A percentile compares a stretch with the other conserved stretches of the same genome.
Conservation (phyloP, 106 monocot species). For the Posidonia australis region DNA sequence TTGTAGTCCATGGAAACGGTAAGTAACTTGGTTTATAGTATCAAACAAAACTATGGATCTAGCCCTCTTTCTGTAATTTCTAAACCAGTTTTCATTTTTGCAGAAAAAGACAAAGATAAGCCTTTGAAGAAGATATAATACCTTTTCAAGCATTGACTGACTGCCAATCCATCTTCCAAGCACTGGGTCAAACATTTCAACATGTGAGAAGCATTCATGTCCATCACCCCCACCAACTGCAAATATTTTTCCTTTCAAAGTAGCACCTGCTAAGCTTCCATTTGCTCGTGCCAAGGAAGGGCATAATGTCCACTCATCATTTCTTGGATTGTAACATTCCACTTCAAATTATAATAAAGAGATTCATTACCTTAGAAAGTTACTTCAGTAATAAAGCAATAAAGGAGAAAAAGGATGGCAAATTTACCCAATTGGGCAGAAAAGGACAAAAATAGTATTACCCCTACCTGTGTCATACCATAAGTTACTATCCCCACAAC, state of each 20-base stretch:
- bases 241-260: conserved; percentile 55
- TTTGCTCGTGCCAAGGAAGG: conserved; percentile 40
- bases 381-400: too few relatives aligned
- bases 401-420: too few relatives aligned
- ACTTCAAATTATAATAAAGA: conserved; percentile 30
- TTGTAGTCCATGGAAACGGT: too few relatives aligned
- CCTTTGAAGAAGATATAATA: conserved; percentile 13
- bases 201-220: conserved; percentile 35
- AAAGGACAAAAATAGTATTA: not conserved
- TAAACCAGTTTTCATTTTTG: not conserved
- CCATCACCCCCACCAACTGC: conserved; percentile 85
- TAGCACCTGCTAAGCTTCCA: conserved; percentile 59
- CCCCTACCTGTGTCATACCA: conserved; percentile 56
- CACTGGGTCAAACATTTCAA: conserved; percentile 82
- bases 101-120: not conserved
- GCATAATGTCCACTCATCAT: conserved; percentile 39
- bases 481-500: conserved; percentile 25
- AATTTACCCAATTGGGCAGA: too few relatives aligned
- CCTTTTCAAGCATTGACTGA: conserved; percentile 61
- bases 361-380: not conserved
- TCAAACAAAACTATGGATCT: too few relatives aligned
- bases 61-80: too few relatives aligned
- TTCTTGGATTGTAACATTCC: conserved; percentile 49
- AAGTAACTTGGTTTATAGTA: too few relatives aligned
- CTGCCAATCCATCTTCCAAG: conserved; percentile 53